A percentile compares a stretch with the other conserved stretches of the same genome.
Evolutionary conservation across 768 basidiomycete species (phyloP).

Genomic region (Pulveroboletus sp.): DNA sequence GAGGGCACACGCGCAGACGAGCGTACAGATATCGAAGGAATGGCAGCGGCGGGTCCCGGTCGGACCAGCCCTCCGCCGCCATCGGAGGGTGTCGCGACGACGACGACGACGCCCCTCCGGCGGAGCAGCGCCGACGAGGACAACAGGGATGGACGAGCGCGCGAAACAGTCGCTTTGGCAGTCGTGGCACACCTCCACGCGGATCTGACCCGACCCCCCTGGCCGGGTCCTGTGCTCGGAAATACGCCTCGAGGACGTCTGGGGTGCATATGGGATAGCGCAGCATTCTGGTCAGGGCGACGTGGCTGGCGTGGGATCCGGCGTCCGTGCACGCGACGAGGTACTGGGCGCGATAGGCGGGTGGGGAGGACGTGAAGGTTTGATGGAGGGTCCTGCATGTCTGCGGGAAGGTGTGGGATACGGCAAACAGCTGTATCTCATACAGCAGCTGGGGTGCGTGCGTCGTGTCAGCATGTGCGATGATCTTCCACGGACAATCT

Average conservation of each 20-base stretch:
- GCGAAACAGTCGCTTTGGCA: conserved; percentile 70
- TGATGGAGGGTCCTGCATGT: conserved; percentile 48
- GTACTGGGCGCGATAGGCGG: conserved; percentile 63
- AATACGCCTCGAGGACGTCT: conserved; percentile 43
- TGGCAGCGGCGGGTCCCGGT: conserved; percentile 54
- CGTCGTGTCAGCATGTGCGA: conserved; percentile 4
- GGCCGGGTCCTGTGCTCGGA: conserved; percentile 20
- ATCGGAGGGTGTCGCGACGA: no score
- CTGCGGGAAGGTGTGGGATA: conserved; percentile 59
- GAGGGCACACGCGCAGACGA: conserved; percentile 34
- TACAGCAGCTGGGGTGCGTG: conserved; percentile 57
- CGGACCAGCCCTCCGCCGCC: conserved; percentile 34
- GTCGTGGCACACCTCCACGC: conserved; percentile 32
- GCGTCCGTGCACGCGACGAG: conserved; percentile 39
- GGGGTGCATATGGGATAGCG: conserved; percentile 36
- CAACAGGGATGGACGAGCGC: conserved; percentile 33
- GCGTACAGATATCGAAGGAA: conserved; percentile 56
- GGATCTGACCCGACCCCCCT: background rate
- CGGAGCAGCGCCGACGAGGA: no score
- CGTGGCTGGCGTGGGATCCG: conserved; percentile 10
- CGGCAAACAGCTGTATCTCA: conserved; percentile 68
- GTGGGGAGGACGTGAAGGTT: conserved; percentile 52
- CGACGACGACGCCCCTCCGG: no score
- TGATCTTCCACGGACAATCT: background rate
- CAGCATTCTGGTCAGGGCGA: conserved; percentile 45